Conservation (phyloP, 495 filamentous ascomycete genomes). For the Apodospora peruviana region DNA sequence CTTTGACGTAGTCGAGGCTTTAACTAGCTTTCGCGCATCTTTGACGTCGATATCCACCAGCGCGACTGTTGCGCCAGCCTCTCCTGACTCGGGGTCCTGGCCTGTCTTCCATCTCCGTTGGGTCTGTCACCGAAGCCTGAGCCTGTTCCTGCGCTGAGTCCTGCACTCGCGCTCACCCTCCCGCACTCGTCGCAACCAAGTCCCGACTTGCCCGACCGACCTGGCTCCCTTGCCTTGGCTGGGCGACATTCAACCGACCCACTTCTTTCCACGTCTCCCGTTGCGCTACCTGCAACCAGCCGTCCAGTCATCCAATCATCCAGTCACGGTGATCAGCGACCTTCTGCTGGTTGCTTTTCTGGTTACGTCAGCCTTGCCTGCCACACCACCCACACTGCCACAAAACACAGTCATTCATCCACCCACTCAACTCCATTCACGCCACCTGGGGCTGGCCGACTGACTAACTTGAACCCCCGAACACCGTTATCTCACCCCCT, state of each 20-base stretch:
- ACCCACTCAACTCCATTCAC: neutral
- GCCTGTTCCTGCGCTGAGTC: conserved; percentile 1
- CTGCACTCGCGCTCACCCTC: conserved; percentile 4
- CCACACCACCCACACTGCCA: conserved; percentile 2
- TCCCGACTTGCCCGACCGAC: conserved; percentile 11
- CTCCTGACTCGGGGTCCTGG: neutral
- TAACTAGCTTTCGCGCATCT: conserved; percentile 33
- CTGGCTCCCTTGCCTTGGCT: no score
- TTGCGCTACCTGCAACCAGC: conserved; percentile 7
- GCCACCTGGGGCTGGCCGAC: no score
- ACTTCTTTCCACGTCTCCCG: neutral
- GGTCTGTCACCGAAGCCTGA: conserved; percentile 18
- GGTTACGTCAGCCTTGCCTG: conserved; percentile 21
- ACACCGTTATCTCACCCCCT: conserved; percentile 9
- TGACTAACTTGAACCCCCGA: neutral
- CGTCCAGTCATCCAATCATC: neutral
- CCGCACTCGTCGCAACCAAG: neutral
- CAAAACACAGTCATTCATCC: neutral
- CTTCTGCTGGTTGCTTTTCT: neutral
- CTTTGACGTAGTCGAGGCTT: conserved; percentile 26
- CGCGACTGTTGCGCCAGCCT: conserved; percentile 16
- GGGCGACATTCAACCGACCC: neutral
- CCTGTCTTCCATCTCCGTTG: conserved; percentile 18
- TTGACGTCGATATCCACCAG: conserved; percentile 6
- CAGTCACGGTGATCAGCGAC: neutral